Conservation (phyloP, 2,329 filamentous ascomycete species). For the Blastomyces percursus region DNA sequence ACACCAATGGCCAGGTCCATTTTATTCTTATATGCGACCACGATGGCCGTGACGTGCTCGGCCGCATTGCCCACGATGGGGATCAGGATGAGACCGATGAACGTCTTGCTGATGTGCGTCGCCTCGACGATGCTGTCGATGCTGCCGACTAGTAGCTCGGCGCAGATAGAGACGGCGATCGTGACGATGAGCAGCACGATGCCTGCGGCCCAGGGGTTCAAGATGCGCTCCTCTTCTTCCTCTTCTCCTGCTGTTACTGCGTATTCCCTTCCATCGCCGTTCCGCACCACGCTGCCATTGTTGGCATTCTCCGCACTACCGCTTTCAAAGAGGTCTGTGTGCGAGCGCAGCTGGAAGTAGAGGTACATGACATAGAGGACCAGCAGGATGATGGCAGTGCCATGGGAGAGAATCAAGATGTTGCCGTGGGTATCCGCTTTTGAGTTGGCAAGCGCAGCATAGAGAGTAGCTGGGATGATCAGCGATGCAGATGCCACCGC, state of each 20-base stretch:
- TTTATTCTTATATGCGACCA: constrained; percentile 65
- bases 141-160: constrained; percentile 65
- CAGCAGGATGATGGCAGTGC: constrained; percentile 64
- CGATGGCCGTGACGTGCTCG: constrained; percentile 70
- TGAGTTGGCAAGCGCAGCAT: constrained; percentile 48
- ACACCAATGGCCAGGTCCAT: constrained; percentile 61
- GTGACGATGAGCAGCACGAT: constrained; percentile 60
- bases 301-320: constrained; percentile 16
- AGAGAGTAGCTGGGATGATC: constrained; percentile 67
- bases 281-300: constrained; percentile 14
- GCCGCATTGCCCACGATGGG: constrained; percentile 72
- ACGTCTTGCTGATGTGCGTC: constrained; percentile 64
- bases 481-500: constrained; percentile 64
- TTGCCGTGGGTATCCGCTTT: constrained; percentile 34
- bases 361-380: constrained; percentile 66
- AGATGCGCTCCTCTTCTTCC: constrained; percentile 40
- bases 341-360: constrained; percentile 65
- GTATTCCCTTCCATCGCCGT: neutral
- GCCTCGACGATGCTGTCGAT: constrained; percentile 61
- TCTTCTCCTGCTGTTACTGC: constrained; percentile 16
- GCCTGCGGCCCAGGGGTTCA: constrained; percentile 53
- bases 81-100: constrained; percentile 68
- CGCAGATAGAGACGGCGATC: constrained; percentile 59
- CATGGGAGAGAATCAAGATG: constrained; percentile 61
- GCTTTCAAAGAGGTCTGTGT: constrained; percentile 58